phyloP scores from a whole-genome alignment of 1,139 yeast genomes.

The Blastobotrys arbuscula region DNA sequence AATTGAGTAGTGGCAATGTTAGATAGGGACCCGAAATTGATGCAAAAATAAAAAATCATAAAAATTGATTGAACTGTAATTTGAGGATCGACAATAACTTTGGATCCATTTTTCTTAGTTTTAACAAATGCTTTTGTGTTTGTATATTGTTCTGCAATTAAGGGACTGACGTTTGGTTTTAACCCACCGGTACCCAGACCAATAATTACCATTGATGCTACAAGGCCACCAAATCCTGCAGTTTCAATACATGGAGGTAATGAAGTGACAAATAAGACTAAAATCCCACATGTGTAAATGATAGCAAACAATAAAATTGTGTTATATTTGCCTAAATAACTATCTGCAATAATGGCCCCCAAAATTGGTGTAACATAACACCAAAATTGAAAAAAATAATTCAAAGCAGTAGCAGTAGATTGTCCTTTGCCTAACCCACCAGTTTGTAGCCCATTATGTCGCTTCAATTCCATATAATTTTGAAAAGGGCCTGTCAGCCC shows the following conservation, averaged over 20 bases:
- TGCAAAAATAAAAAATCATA: slow-evolving; percentile 71
- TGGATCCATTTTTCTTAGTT: slow-evolving; percentile 54
- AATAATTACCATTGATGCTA: slow-evolving; percentile 57
- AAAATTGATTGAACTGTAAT: slow-evolving; percentile 70
- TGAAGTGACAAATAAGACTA: slow-evolving; percentile 63
- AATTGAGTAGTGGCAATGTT: slow-evolving; percentile 73
- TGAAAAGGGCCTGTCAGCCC: slow-evolving; percentile 72
- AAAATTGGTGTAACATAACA: slow-evolving; percentile 74
- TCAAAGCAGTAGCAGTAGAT: slow-evolving; percentile 66
- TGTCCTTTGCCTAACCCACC: slow-evolving; percentile 63
- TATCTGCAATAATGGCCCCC: slow-evolving; percentile 74
- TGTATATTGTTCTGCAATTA: slow-evolving; percentile 70
- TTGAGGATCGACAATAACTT: slow-evolving; percentile 65
- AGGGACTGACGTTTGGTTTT: slow-evolving; percentile 71
- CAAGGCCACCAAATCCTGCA: slow-evolving; percentile 47
- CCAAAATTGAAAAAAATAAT: slow-evolving; percentile 76
- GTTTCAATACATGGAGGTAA: slow-evolving; percentile 51
- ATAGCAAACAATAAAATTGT: slow-evolving; percentile 59
- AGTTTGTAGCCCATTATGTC: slow-evolving; percentile 37
- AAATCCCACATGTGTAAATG: slow-evolving; percentile 57
- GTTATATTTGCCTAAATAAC: slow-evolving; percentile 65
- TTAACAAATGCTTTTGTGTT: slow-evolving; percentile 54
- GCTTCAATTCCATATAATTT: slow-evolving; percentile 60
- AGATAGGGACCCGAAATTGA: slow-evolving; percentile 74
- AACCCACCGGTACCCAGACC: slow-evolving; percentile 82